These are phyloP conservation scores for Coemansia sp. DNA, from an alignment of 192 early-diverging fungal genomes.

Conservation along the genomic window DNA sequence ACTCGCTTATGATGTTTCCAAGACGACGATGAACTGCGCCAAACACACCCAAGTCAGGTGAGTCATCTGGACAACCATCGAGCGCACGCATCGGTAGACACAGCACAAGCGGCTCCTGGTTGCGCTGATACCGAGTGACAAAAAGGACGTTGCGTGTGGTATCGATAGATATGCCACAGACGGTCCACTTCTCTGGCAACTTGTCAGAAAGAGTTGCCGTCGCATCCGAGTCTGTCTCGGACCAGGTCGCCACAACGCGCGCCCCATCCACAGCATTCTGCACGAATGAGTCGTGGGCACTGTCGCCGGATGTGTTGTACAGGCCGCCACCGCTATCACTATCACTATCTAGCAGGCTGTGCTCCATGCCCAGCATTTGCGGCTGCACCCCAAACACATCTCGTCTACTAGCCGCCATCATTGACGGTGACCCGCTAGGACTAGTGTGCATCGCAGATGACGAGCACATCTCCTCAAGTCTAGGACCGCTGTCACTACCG, in stretches of 20 bases:
- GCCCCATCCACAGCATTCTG: conserved; percentile 13
- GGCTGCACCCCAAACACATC: too few species aligned
- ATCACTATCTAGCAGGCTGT: too few species aligned
- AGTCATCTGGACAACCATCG: conserved; percentile 17
- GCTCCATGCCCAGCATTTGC: too few species aligned
- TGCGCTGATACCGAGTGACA: conserved; percentile 58
- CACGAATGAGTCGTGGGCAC: not conserved
- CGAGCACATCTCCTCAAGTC: too few species aligned
- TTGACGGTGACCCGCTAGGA: too few species aligned
- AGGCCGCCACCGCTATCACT: too few species aligned
- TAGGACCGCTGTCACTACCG: not conserved
- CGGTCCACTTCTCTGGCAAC: too few species aligned
- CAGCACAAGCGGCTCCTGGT: conserved; percentile 56
- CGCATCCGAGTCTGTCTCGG: too few species aligned
- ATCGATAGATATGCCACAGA: conserved; percentile 78
- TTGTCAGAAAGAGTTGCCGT: too few species aligned
- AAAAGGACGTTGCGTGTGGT: conserved; percentile 60
- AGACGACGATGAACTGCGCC: conserved; percentile 50
- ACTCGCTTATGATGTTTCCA: conserved; percentile 62
- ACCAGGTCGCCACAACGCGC: conserved; percentile 18
- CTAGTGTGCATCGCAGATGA: too few species aligned
- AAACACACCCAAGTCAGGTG: conserved; percentile 30
- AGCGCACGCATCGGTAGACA: conserved; percentile 69
- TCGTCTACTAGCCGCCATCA: too few species aligned
- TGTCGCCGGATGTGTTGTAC: too few species aligned